These are phyloP conservation scores for Astraeus odoratus DNA, from an alignment of 768 basidiomycete genomes.

Conservation along the genomic window DNA sequence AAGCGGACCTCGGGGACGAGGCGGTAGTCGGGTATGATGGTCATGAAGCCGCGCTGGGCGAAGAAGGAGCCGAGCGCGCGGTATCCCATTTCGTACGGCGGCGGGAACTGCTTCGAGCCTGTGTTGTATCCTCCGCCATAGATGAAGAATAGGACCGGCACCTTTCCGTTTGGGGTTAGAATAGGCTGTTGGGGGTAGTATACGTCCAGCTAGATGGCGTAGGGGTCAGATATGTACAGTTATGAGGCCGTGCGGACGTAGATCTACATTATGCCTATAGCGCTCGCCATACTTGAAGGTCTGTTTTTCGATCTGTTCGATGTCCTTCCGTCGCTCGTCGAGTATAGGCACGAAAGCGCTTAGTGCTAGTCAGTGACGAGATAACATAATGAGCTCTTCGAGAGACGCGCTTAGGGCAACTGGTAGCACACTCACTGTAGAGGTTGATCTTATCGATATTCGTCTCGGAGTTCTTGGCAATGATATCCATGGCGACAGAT, in stretches of 20 bases:
- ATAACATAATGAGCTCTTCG: no score
- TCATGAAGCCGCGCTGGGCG: conserved; percentile 50
- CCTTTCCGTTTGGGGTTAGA: conserved; percentile 21
- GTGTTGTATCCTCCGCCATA: conserved; percentile 61
- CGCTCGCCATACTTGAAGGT: conserved; percentile 49
- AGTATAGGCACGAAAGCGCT: conserved; percentile 44
- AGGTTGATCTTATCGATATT: conserved; percentile 26
- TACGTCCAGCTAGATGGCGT: conserved; percentile 46
- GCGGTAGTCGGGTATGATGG: conserved; percentile 65
- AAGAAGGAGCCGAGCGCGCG: conserved; percentile 56
- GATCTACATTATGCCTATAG: conserved; percentile 34
- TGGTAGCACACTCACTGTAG: conserved; percentile 25
- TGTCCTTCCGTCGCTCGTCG: conserved; percentile 39
- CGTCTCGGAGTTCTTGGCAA: conserved; percentile 26
- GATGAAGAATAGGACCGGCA: conserved; percentile 53
- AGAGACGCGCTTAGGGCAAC: neutral
- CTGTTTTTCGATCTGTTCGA: conserved; percentile 40
- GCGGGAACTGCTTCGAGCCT: conserved; percentile 42
- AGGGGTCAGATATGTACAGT: neutral
- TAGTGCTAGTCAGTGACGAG: conserved; percentile 33
- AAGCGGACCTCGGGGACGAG: conserved; percentile 52
- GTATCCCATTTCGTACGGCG: conserved; percentile 46
- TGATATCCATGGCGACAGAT: conserved; percentile 34
- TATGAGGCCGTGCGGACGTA: neutral
- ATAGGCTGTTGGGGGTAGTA: conserved; percentile 45